phyloP scores from a whole-genome alignment of 164 flowering plant genomes.

The Vitis rotundifolia region DNA sequence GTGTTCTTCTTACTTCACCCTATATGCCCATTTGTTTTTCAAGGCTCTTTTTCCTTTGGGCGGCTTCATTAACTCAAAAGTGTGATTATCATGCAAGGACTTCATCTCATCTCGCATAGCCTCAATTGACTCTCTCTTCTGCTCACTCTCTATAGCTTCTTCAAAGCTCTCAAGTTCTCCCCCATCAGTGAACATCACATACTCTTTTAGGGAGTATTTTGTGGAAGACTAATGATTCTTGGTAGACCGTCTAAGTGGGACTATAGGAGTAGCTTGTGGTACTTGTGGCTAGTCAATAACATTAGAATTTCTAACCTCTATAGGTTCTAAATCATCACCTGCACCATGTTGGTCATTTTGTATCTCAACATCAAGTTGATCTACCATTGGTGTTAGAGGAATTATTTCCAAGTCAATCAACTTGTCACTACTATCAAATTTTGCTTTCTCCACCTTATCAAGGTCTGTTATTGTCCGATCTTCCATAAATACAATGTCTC shows the following conservation, averaged over 20 bases:
- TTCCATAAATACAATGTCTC: constrained; percentile 12
- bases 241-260: background rate
- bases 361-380: background rate
- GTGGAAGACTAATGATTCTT: background rate
- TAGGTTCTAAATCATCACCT: too few relatives aligned
- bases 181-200: constrained; percentile 13
- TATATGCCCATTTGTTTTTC: constrained; percentile 22
- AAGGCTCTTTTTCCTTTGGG: constrained; percentile 15
- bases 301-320: too few relatives aligned
- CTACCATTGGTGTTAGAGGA: too few relatives aligned
- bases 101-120: constrained; percentile 13
- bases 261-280: too few relatives aligned
- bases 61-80: constrained; percentile 20
- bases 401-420: too few relatives aligned
- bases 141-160: background rate
- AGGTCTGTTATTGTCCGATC: background rate
- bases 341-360: too few relatives aligned
- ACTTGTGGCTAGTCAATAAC: too few relatives aligned
- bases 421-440: too few relatives aligned
- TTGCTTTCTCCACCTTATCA: background rate
- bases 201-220: constrained; percentile 7
- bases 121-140: constrained; percentile 11
- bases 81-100: constrained; percentile 23
- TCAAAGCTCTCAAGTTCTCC: constrained; percentile 16
- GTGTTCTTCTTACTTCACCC: constrained; percentile 12